These are phyloP conservation scores for Teratosphaeria destructans DNA, from an alignment of 2,329 filamentous ascomycete species.

Conservation along the genomic window DNA sequence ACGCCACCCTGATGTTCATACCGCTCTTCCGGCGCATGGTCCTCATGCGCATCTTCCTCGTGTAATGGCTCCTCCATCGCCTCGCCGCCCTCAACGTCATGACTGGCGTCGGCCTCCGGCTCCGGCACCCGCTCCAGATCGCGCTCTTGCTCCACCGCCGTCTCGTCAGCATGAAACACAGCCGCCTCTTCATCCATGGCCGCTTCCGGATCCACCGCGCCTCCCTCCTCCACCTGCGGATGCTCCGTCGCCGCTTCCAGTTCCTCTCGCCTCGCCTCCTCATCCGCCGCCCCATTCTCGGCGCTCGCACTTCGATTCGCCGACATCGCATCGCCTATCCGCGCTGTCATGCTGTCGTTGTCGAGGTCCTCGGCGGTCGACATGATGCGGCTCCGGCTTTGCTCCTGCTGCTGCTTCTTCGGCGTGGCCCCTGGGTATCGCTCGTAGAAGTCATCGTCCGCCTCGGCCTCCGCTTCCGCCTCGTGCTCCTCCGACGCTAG, in stretches of 20 bases:
- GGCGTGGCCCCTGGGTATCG: conserved; percentile 21
- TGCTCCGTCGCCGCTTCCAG: conserved; percentile 2
- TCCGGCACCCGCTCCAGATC: conserved; percentile 14
- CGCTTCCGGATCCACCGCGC: neutral
- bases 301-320: conserved; percentile 7
- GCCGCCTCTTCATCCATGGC: conserved; percentile 13
- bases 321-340: conserved; percentile 1
- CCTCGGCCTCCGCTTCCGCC: conserved; percentile 7
- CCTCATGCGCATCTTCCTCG: neutral
- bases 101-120: conserved; percentile 3
- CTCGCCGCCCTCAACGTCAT: neutral
- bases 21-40: conserved; percentile 16
- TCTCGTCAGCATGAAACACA: conserved; percentile 14
- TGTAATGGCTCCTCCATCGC: neutral
- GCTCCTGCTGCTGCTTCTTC: conserved; percentile 7
- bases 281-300: conserved; percentile 2
- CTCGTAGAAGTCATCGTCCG: conserved; percentile 28
- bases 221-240: neutral
- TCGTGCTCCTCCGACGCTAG: neutral
- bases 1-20: conserved; percentile 40
- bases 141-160: conserved; percentile 12
- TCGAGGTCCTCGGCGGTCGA: neutral
- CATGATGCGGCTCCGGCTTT: neutral
- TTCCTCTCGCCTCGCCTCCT: conserved; percentile 4
- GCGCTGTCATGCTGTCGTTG: conserved; percentile 3